These are phyloP conservation scores for Podaxis pistillaris DNA, from an alignment of 768 basidiomycete species.

Conservation along the genomic window DNA sequence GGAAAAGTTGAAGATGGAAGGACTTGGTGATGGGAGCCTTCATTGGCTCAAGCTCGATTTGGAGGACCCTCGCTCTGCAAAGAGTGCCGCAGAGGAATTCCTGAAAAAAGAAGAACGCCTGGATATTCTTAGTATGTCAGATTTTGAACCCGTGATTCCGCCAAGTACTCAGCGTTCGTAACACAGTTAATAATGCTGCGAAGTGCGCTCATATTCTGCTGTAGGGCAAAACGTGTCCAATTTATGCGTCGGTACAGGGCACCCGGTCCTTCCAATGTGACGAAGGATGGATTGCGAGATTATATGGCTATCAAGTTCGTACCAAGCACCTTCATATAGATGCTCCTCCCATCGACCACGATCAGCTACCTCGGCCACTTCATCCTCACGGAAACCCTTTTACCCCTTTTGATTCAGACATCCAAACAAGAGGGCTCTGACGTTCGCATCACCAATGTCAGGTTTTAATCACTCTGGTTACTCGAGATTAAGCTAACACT, in stretches of 20 bases:
- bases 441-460: slow-evolving; percentile 61
- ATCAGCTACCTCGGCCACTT: slow-evolving; percentile 53
- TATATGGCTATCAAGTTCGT: slow-evolving; percentile 13
- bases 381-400: slow-evolving; percentile 52
- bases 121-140: slow-evolving; percentile 52
- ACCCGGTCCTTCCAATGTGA: slow-evolving; percentile 15
- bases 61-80: slow-evolving; percentile 25
- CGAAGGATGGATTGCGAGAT: slow-evolving; percentile 19
- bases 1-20: slow-evolving; percentile 18
- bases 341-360: background rate
- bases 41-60: slow-evolving; percentile 27
- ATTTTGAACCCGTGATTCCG: background rate
- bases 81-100: slow-evolving; percentile 23
- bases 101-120: slow-evolving; percentile 38
- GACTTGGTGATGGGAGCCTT: slow-evolving; percentile 20
- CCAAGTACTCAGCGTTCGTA: background rate
- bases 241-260: background rate
- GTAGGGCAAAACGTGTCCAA: background rate
- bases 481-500: background rate
- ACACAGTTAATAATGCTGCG: slow-evolving; percentile 53
- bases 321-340: background rate
- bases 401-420: slow-evolving; percentile 52
- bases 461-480: slow-evolving; percentile 18
- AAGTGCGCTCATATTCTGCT: background rate
- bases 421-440: slow-evolving; percentile 47